A percentile compares a stretch with the other conserved stretches of the same genome.
Conservation (phyloP, 2,329 filamentous ascomycete species). For the Exutisphaerella laricina region DNA sequence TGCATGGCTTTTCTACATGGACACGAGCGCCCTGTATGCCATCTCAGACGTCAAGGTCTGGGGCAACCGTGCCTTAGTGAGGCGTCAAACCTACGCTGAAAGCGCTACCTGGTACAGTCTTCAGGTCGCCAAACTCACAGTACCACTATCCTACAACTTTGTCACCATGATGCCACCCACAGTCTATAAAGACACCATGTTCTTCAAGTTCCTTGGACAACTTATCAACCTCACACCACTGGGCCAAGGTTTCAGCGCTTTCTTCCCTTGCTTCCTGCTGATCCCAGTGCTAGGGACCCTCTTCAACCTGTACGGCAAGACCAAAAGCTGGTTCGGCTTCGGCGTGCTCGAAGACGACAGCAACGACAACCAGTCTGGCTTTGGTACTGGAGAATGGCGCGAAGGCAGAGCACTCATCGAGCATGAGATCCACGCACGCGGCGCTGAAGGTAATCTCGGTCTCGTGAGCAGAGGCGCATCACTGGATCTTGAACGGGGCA, state of each 20-base stretch:
- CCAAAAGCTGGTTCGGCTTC: conserved; percentile 72
- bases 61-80: conserved; percentile 86
- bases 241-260: conserved; percentile 75
- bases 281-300: conserved; percentile 78
- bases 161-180: conserved; percentile 74
- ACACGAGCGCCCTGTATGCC: conserved; percentile 75
- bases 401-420: conserved; percentile 90
- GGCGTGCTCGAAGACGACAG: conserved; percentile 73
- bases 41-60: conserved; percentile 95
- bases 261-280: conserved; percentile 84
- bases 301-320: conserved; percentile 82
- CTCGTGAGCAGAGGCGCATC: conserved; percentile 27
- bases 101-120: conserved; percentile 94
- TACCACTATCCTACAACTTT: conserved; percentile 94
- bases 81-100: conserved; percentile 85
- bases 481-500: conserved; percentile 25
- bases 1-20: conserved; percentile 95
- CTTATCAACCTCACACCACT: conserved; percentile 78
- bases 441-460: conserved; percentile 34
- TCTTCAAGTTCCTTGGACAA: conserved; percentile 79
- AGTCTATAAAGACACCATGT: conserved; percentile 72
- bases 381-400: conserved; percentile 78
- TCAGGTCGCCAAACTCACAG: conserved; percentile 85
- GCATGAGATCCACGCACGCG: conserved; percentile 55
- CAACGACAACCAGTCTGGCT: conserved; percentile 56